Conservation (phyloP, 129 eudicot genomes). For the Pittosporum tobira region DNA sequence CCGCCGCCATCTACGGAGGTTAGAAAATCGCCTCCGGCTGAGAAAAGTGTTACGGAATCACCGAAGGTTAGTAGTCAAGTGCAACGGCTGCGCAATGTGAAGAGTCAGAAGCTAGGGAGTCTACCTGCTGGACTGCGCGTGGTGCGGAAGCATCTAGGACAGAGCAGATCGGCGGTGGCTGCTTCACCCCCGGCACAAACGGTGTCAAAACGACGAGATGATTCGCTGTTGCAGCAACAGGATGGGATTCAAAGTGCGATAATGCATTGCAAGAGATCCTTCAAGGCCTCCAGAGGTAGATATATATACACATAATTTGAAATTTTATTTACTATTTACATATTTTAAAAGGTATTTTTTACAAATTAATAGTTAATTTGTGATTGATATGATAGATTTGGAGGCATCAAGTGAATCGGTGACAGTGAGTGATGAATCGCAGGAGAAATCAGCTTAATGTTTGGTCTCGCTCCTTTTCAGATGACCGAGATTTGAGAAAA, state of each 20-base stretch:
- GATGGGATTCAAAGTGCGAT: slow-evolving; percentile 96
- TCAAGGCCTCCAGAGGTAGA: slow-evolving; percentile 70
- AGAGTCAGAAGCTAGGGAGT: slow-evolving; percentile 42
- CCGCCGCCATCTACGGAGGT: slow-evolving; percentile 21
- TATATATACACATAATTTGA: background rate
- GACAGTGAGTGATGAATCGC: slow-evolving; percentile 19
- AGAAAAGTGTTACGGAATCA: slow-evolving; percentile 9
- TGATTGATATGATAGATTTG: background rate
- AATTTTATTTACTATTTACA: too few species aligned
- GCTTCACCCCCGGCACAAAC: slow-evolving; percentile 25
- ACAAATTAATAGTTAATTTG: background rate
- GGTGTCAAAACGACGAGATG: slow-evolving; percentile 52
- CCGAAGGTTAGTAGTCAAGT: slow-evolving; percentile 22
- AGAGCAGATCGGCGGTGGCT: slow-evolving; percentile 64
- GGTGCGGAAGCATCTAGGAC: slow-evolving; percentile 63
- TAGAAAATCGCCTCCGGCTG: slow-evolving; percentile 12
- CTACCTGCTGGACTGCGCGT: slow-evolving; percentile 56
- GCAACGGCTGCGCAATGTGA: slow-evolving; percentile 18
- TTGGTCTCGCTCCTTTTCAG: too few species aligned
- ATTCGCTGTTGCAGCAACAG: slow-evolving; percentile 72
- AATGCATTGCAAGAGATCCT: slow-evolving; percentile 83
- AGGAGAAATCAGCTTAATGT: too few species aligned
- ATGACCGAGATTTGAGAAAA: too few species aligned
- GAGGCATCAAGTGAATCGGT: slow-evolving; percentile 19
- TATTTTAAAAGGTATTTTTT: background rate